Evolutionary conservation across 495 filamentous ascomycete genomes (phyloP), one percentile per base, ranked within the genome.

Genomic region (Hypoxylon rickii): DNA sequence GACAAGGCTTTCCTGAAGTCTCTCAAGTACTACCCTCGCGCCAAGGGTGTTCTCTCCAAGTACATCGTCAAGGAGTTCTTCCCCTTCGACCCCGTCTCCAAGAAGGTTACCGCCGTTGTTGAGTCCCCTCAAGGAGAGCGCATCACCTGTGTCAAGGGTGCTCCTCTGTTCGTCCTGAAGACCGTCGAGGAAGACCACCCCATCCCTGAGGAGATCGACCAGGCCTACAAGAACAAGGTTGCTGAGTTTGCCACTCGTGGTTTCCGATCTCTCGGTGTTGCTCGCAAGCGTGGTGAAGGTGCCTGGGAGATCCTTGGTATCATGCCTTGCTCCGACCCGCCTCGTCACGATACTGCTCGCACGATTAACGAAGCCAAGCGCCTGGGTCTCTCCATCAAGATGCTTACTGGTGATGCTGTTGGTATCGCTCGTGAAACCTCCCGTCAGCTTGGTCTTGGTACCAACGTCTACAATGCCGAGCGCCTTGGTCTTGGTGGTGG

Each of bases 401-500:
- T 96, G 89, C 85, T 96, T 76, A 96, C 92, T 71, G 92, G 92
- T 79, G 92, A 96, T 75, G 89, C 92, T 46, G 89, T 96, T 65
- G 91, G 88, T 72, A 96, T 96, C 73, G 91, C 92, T 66, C 84
- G 87, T 73, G 91, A 96, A 72, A 95, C 90, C 61, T 92, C 89
- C 31, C 89, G 89, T 67, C 87, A 90, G 73, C 84, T 96, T 48
- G 89, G 90, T 77, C 84, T 96, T 44, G 92, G 92, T 63, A 94
- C 90, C 48, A 96, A 96, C 73, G 86, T 96, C 58, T 96, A 95
- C 78, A 93, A 96, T 63, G 88, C 91, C 71, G 91, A 95, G 70
- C 84, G 86, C 61, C 86, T 95, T 39, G 88, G 88, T 78, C 77
- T 82, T 36, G 86, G 87, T 72, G 91, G 90, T 57, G 89, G 88